Evolutionary conservation across 139 green algal species (phyloP).

Genomic region (Protoeuglena noctilucae): DNA sequence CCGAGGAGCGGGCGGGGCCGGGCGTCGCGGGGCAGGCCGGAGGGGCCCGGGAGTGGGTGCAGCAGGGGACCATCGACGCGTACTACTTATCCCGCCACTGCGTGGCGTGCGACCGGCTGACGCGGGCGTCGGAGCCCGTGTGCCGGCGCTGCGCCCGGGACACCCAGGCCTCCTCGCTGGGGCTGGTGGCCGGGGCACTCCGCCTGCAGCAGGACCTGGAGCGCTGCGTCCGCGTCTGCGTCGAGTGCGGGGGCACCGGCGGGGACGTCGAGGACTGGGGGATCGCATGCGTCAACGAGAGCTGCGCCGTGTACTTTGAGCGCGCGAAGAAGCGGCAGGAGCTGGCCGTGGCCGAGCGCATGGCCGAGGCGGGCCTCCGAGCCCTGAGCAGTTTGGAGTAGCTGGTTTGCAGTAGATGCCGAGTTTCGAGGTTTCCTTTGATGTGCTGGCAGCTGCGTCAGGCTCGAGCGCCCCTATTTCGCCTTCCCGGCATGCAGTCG

Average conservation of each 20-base stretch:
- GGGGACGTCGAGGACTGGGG: conserved; percentile 4
- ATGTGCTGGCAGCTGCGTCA: no score
- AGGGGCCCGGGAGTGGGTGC: background rate
- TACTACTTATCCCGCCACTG: conserved; percentile 89
- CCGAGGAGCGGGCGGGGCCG: background rate
- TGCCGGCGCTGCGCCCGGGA: conserved; percentile 37
- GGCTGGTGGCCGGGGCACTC: conserved; percentile 24
- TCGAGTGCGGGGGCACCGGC: conserved; percentile 56
- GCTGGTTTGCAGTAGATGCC: no score
- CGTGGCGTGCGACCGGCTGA: conserved; percentile 65
- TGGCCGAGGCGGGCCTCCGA: conserved; percentile 29
- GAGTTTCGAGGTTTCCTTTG: no score
- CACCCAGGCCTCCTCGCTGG: conserved; percentile 19
- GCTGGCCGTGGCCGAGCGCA: conserved; percentile 17
- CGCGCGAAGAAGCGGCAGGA: conserved; percentile 50
- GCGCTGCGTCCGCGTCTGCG: conserved; percentile 49
- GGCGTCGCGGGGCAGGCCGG: background rate
- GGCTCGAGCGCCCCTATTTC: no score
- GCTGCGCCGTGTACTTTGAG: conserved; percentile 85
- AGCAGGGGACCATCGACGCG: conserved; percentile 54
- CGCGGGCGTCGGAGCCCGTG: conserved; percentile 36
- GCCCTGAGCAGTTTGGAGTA: no score
- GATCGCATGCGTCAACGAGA: conserved; percentile 69
- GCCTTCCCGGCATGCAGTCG: no score
- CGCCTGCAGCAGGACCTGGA: conserved; percentile 40